Evolutionary conservation across 805 yeast species (phyloP).

Genomic region (Scheffersomyces spartinae): DNA sequence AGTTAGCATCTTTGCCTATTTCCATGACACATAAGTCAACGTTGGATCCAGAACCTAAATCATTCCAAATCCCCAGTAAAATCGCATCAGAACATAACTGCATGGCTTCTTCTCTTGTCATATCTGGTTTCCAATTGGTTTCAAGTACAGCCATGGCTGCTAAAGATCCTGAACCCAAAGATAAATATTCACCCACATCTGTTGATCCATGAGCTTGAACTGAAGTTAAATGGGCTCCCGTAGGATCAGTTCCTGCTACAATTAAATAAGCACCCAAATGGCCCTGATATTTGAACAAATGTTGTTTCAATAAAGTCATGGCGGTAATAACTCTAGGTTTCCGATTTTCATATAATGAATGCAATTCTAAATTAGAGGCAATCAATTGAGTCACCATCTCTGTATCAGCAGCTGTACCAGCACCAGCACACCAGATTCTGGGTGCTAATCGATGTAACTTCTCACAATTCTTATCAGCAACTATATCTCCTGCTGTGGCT

Average conservation of each 20-base stretch:
- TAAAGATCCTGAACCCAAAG: slow-evolving; percentile 92
- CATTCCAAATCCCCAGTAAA: slow-evolving; percentile 98
- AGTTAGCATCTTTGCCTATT: slow-evolving; percentile 74
- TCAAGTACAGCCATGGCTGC: slow-evolving; percentile 98
- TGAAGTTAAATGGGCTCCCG: slow-evolving; percentile 87
- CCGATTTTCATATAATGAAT: slow-evolving; percentile 71
- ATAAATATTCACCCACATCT: slow-evolving; percentile 86
- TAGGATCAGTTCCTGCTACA: slow-evolving; percentile 96
- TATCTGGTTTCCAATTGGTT: slow-evolving; percentile 68
- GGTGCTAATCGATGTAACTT: slow-evolving; percentile 87
- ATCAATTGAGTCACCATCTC: slow-evolving; percentile 95
- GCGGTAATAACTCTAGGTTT: slow-evolving; percentile 92
- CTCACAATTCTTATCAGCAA: slow-evolving; percentile 97
- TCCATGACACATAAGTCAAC: slow-evolving; percentile 98
- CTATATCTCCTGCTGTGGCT: slow-evolving; percentile 93
- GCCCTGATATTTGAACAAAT: slow-evolving; percentile 93
- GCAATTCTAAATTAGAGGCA: slow-evolving; percentile 83
- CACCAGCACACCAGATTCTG: slow-evolving; percentile 98
- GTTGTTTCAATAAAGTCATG: slow-evolving; percentile 87
- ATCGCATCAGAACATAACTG: slow-evolving; percentile 85
- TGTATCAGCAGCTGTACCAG: slow-evolving; percentile 99
- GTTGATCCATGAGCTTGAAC: slow-evolving; percentile 98
- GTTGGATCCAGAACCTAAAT: slow-evolving; percentile 96
- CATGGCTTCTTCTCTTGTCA: slow-evolving; percentile 85
- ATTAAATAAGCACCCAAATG: slow-evolving; percentile 94